Evolutionary conservation across 169 alveolate genomes (phyloP).

Genomic region (Perkinsus marinus): DNA sequence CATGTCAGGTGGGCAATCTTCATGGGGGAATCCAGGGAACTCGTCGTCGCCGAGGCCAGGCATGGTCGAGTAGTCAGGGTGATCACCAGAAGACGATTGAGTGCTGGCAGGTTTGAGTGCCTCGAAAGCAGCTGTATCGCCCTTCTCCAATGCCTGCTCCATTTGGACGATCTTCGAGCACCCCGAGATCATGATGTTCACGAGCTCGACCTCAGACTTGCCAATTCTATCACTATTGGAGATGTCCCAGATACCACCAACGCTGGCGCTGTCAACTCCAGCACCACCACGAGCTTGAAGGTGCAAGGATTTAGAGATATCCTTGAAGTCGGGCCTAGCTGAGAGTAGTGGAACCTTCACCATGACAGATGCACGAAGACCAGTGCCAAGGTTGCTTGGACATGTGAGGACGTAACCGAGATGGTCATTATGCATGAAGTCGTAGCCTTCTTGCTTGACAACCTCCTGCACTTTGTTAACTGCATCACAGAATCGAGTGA

Average conservation of each 20-base stretch:
- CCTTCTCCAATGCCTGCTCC: constrained; percentile 8
- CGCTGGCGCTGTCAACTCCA: constrained; percentile 12
- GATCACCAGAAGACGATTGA: background rate
- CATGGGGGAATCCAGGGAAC: constrained; percentile 13
- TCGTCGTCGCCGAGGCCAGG: constrained; percentile 15
- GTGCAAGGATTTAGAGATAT: constrained; percentile 1
- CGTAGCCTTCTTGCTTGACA: constrained; percentile 4
- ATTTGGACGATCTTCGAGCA: background rate
- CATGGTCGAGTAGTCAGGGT: background rate
- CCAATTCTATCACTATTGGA: constrained; percentile 10
- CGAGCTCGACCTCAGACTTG: constrained; percentile 13
- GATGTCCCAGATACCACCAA: constrained; percentile 9
- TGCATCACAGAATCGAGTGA: constrained; percentile 23
- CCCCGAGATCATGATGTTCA: constrained; percentile 7
- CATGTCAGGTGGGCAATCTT: constrained; percentile 2
- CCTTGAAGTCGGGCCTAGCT: constrained; percentile 8
- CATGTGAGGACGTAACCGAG: constrained; percentile 22
- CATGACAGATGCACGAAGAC: constrained; percentile 32
- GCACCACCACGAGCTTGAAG: constrained; percentile 15
- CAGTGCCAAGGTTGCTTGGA: constrained; percentile 40
- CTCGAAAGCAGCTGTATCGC: background rate
- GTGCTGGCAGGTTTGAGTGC: background rate
- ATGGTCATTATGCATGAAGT: constrained; percentile 8
- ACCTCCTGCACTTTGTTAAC: constrained; percentile 12
- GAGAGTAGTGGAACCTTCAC: constrained; percentile 21